phyloP scores from a whole-genome alignment of 257 asterid genomes.

The Linderniella brevidens region DNA sequence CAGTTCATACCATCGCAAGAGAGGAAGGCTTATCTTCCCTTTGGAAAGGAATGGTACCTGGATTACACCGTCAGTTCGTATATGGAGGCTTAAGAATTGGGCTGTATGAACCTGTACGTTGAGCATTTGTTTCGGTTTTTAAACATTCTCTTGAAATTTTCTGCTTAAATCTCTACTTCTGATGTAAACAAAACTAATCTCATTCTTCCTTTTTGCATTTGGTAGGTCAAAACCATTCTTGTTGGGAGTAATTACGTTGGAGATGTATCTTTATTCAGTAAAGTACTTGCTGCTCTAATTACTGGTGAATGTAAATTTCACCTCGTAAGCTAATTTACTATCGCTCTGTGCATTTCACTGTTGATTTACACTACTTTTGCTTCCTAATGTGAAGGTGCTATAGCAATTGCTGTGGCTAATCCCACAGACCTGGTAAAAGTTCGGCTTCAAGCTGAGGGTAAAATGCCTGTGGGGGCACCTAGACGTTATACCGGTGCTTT shows the following conservation, averaged over 20 bases:
- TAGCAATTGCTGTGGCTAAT: slow-evolving; percentile 87
- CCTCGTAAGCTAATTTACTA: neutral
- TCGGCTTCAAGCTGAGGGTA: slow-evolving; percentile 94
- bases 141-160: slow-evolving; percentile 3
- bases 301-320: slow-evolving; percentile 42
- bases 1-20: slow-evolving; percentile 58
- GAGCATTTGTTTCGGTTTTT: slow-evolving; percentile 8
- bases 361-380: slow-evolving; percentile 6
- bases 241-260: slow-evolving; percentile 40
- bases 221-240: slow-evolving; percentile 52
- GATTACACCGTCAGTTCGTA: slow-evolving; percentile 76
- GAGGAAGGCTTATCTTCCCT: slow-evolving; percentile 76
- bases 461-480: slow-evolving; percentile 45
- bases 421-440: slow-evolving; percentile 95
- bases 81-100: slow-evolving; percentile 89
- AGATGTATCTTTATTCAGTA: slow-evolving; percentile 51
- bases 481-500: slow-evolving; percentile 77
- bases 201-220: slow-evolving; percentile 7
- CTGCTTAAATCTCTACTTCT: neutral
- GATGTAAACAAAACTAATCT: slow-evolving; percentile 6
- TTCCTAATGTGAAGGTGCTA: slow-evolving; percentile 49
- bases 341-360: slow-evolving; percentile 1
- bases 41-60: slow-evolving; percentile 86
- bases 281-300: slow-evolving; percentile 66
- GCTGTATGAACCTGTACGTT: slow-evolving; percentile 66